These are phyloP conservation scores for Yamadazyma laniorum DNA, from an alignment of 805 yeast genomes.

Conservation along the genomic window DNA sequence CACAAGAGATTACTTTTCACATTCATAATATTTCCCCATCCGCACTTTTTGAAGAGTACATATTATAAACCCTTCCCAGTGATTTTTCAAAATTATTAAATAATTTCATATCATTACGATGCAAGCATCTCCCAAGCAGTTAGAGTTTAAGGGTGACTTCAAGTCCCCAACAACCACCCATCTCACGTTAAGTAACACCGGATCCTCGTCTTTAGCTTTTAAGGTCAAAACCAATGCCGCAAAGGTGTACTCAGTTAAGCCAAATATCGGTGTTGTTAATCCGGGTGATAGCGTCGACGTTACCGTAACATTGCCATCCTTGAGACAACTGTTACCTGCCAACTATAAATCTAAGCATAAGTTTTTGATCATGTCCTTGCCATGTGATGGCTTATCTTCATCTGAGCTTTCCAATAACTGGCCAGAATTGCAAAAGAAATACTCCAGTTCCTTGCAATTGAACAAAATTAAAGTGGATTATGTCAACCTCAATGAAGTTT, in stretches of 20 bases:
- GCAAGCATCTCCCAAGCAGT: slow-evolving; percentile 12
- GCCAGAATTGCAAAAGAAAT: slow-evolving; percentile 64
- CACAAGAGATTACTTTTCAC: slow-evolving; percentile 6
- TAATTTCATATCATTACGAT: slow-evolving; percentile 1
- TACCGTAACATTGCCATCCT: slow-evolving; percentile 80
- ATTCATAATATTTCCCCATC: slow-evolving; percentile 4
- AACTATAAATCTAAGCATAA: slow-evolving; percentile 86
- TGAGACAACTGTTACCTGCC: slow-evolving; percentile 66
- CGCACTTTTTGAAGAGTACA: not conserved
- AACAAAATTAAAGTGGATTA: slow-evolving; percentile 66
- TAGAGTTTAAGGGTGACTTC: slow-evolving; percentile 58
- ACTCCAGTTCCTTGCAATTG: slow-evolving; percentile 52
- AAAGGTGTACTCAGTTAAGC: slow-evolving; percentile 90
- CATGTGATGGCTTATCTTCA: slow-evolving; percentile 61
- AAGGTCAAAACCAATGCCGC: slow-evolving; percentile 98
- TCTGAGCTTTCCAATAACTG: slow-evolving; percentile 64
- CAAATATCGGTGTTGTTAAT: slow-evolving; percentile 76
- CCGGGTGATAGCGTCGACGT: slow-evolving; percentile 75
- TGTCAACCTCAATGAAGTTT: slow-evolving; percentile 25
- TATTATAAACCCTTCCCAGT: not conserved
- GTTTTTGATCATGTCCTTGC: slow-evolving; percentile 83
- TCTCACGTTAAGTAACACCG: slow-evolving; percentile 53
- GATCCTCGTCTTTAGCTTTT: slow-evolving; percentile 67
- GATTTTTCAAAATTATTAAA: not conserved
- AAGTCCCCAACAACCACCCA: slow-evolving; percentile 66